phyloP scores from a whole-genome alignment of 2,329 filamentous ascomycete genomes.

The Fragosphaeria purpurea region DNA sequence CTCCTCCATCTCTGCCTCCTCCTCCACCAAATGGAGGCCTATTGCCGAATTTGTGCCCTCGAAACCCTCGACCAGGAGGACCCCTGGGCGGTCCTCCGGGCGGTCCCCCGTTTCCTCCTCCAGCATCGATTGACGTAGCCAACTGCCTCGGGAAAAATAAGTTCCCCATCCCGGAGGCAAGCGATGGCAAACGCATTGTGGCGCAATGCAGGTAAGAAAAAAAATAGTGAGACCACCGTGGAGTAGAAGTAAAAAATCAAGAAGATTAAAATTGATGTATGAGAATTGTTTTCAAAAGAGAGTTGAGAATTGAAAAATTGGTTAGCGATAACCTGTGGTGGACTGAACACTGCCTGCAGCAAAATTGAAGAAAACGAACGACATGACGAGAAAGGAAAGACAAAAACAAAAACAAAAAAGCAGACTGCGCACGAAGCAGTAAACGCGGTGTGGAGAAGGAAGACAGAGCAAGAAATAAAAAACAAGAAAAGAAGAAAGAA shows the following conservation, averaged over 20 bases:
- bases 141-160: neutral
- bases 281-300: neutral
- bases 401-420: neutral
- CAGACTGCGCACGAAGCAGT: neutral
- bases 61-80: too few species aligned
- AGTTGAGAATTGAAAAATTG: neutral
- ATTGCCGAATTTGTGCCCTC: too few species aligned
- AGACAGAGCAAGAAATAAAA: neutral
- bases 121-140: neutral
- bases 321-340: neutral
- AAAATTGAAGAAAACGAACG: constrained; percentile 1
- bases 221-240: neutral
- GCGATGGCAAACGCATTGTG: neutral
- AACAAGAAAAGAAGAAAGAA: neutral
- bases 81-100: too few species aligned
- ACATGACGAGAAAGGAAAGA: neutral
- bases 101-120: neutral
- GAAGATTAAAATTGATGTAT: neutral
- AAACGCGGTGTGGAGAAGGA: constrained; percentile 1
- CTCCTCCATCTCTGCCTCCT: neutral
- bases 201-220: neutral
- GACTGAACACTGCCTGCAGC: constrained; percentile 2
- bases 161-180: neutral
- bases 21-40: neutral
- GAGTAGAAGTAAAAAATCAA: too few species aligned